Percentiles rank a stretch among this genome's conserved stretches.
These are phyloP conservation scores for Sphenostylis stenocarpa DNA, from an alignment of 306 rosid genomes.

Conservation along the genomic window DNA sequence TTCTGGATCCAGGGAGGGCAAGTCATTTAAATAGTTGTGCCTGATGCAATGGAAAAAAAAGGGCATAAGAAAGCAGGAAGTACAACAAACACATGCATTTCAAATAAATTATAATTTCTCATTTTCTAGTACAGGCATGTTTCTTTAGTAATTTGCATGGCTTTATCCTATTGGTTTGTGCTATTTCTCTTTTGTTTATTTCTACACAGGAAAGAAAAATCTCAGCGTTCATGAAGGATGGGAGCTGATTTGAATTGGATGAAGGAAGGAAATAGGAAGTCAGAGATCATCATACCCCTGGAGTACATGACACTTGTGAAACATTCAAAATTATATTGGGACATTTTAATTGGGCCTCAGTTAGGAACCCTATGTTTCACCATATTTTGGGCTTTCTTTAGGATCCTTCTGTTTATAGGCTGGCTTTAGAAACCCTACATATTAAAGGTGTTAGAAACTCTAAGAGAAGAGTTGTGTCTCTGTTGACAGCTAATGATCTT, in stretches of 20 bases:
- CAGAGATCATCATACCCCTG: neutral
- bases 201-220: neutral
- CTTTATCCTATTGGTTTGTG: neutral
- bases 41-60: constrained; percentile 38
- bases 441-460: neutral
- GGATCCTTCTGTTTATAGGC: neutral
- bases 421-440: neutral
- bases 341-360: neutral
- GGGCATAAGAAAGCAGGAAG: constrained; percentile 20
- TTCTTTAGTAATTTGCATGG: neutral
- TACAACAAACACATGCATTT: neutral
- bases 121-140: neutral
- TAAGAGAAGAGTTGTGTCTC: neutral
- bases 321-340: neutral
- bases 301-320: neutral
- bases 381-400: neutral
- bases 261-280: neutral
- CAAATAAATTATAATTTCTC: neutral
- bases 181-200: neutral
- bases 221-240: neutral
- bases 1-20: constrained; percentile 96
- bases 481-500: neutral
- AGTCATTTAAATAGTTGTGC: constrained; percentile 93
- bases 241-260: neutral
- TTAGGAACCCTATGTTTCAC: neutral